These are phyloP conservation scores for Russula ochroleuca DNA, from an alignment of 768 basidiomycete genomes.

Conservation along the genomic window DNA sequence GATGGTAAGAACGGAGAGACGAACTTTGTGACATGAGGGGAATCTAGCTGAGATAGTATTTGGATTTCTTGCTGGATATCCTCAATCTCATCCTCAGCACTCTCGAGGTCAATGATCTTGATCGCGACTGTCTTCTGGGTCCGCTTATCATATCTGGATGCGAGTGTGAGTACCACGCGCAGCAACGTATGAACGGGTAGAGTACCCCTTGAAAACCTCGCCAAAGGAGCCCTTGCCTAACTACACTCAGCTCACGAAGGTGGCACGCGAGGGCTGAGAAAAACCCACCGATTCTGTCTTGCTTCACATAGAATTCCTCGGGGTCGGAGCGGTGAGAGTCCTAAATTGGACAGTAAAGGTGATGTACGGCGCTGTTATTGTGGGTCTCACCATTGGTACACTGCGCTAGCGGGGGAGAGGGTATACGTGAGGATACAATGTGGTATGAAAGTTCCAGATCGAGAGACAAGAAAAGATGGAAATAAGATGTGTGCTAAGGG, in stretches of 20 bases:
- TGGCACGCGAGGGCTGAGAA: constrained; percentile 21
- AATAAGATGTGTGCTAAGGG: constrained; percentile 1
- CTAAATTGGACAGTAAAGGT: constrained; percentile 37
- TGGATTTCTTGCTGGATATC: constrained; percentile 99
- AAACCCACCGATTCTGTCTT: constrained; percentile 87
- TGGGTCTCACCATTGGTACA: constrained; percentile 30
- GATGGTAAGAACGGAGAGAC: constrained; percentile 35
- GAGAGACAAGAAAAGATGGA: background rate
- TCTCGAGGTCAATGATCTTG: constrained; percentile 99
- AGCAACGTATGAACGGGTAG: constrained; percentile 16
- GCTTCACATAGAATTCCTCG: constrained; percentile 94
- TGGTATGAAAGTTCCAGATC: constrained; percentile 19
- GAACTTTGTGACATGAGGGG: constrained; percentile 92
- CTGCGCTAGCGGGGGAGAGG: constrained; percentile 17
- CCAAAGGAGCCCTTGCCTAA: constrained; percentile 97
- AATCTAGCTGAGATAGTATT: constrained; percentile 94
- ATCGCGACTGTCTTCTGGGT: constrained; percentile 97
- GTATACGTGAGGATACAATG: constrained; percentile 27
- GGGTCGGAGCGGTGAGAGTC: constrained; percentile 79
- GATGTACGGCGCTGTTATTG: constrained; percentile 12
- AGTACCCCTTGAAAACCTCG: constrained; percentile 97
- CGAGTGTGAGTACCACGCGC: constrained; percentile 13
- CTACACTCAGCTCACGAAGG: constrained; percentile 13
- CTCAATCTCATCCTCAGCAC: constrained; percentile 98
- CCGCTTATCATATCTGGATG: constrained; percentile 80